Evolutionary conservation across 768 basidiomycete species (phyloP).

Genomic region (Collybia nuda): DNA sequence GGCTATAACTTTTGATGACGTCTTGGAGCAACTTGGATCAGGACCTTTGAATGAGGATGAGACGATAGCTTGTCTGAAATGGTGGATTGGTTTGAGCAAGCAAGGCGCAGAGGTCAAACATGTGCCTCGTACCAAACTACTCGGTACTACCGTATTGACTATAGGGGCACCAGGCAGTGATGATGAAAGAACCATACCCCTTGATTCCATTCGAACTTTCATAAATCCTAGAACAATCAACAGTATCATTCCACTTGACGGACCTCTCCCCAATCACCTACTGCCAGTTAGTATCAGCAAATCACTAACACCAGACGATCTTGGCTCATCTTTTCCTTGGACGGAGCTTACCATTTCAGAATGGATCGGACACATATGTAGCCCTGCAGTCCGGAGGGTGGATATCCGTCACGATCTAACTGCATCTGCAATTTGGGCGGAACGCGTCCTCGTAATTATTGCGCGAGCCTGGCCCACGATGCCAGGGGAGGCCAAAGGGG

Average conservation of each 20-base stretch:
- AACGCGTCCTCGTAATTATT: slow-evolving; percentile 68
- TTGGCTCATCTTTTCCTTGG: slow-evolving; percentile 70
- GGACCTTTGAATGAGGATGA: slow-evolving; percentile 73
- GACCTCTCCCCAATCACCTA: slow-evolving; percentile 73
- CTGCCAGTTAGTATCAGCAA: slow-evolving; percentile 69
- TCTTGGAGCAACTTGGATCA: slow-evolving; percentile 71
- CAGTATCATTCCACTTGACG: slow-evolving; percentile 62
- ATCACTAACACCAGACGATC: slow-evolving; percentile 47
- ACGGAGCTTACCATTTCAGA: slow-evolving; percentile 70
- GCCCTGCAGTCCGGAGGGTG: slow-evolving; percentile 37
- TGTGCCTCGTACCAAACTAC: slow-evolving; percentile 53
- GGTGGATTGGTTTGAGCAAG: slow-evolving; percentile 66
- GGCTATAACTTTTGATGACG: slow-evolving; percentile 78
- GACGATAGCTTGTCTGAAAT: slow-evolving; percentile 79
- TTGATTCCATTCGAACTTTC: slow-evolving; percentile 71
- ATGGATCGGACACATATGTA: slow-evolving; percentile 72
- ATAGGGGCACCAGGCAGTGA: slow-evolving; percentile 29
- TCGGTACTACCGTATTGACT: slow-evolving; percentile 69
- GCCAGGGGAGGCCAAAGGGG: slow-evolving; percentile 41
- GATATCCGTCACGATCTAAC: slow-evolving; percentile 61
- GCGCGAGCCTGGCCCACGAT: slow-evolving; percentile 74
- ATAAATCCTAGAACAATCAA: slow-evolving; percentile 61
- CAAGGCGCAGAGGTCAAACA: slow-evolving; percentile 36
- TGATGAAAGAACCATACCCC: slow-evolving; percentile 60
- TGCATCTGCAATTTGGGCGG: slow-evolving; percentile 71